Base-by-base conservation (phyloP, 352 stramenopile genomes). In the Phytophthora citrophthora region DNA sequence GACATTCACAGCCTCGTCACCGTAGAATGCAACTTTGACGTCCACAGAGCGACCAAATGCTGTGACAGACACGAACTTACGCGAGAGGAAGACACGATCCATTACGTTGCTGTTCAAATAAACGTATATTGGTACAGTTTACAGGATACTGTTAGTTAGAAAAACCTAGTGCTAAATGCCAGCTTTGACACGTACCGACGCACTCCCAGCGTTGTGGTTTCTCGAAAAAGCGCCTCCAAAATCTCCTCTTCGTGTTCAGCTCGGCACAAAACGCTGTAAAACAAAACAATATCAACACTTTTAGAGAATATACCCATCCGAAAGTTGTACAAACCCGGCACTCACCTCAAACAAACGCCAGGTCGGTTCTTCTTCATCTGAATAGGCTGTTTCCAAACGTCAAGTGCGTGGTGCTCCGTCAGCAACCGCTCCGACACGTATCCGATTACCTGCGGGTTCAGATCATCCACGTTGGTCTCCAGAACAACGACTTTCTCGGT, bases 301-400 rank as follows among this genome's bases (percentile, higher is more conserved):
- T 45, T 49, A 61, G 40, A 34, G 46, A 9, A 23, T 18, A 18
- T 31, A 51, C 10, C 24, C 45, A 49, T 11, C 23, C 15, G 47
- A 26, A 0, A 54, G 27, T 24, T 16, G 43, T 41, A 48, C 5
- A 59, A 12, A 1, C 29, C 6, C 47, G 38, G 18, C 23, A 5
- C 13, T 50, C 44, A 93, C 83, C 78, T 90, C 41, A 98, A 71
- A 24, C 89, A 83, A 18, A 89, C 70, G 1, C 70, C 90, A 5
- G 88, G 85, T 0, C 90, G 83, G 24, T 86, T 89, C 71, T 98
- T 98, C 75, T 98, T 98, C 92, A 98, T 98, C 38, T 93, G 79
- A 64, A 96, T 95, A 31, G 86, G 76, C 52, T 85, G 80, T 26
- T 89, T 86, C 92, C 92, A 98, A 47, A 92, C 89, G 57, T 98